Conservation (phyloP, 805 yeast genomes). For the Candida schatavii region DNA sequence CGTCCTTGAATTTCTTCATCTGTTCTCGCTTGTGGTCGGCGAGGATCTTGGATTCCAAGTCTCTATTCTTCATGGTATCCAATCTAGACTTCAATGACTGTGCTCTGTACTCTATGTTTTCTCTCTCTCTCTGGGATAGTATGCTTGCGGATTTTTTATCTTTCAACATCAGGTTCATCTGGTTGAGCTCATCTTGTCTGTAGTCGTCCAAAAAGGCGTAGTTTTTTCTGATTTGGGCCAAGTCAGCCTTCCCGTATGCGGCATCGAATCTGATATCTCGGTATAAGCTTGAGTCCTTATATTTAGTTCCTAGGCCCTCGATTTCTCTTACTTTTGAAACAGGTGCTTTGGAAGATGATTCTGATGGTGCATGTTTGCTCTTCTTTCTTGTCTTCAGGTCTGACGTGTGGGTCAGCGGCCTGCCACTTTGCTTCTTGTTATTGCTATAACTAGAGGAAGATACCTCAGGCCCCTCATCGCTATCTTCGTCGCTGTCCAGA, state of each 20-base stretch:
- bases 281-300: slow-evolving; percentile 44
- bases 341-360: slow-evolving; percentile 67
- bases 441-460: background rate
- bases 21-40: slow-evolving; percentile 55
- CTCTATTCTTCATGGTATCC: slow-evolving; percentile 69
- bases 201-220: slow-evolving; percentile 87
- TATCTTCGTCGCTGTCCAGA: slow-evolving; percentile 12
- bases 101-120: slow-evolving; percentile 51
- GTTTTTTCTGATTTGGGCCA: slow-evolving; percentile 62
- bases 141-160: slow-evolving; percentile 47
- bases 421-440: background rate
- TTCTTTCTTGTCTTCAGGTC: slow-evolving; percentile 34
- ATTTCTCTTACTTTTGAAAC: slow-evolving; percentile 71
- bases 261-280: slow-evolving; percentile 89
- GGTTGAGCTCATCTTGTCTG: slow-evolving; percentile 66
- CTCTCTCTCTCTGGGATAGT: slow-evolving; percentile 44
- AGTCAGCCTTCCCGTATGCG: slow-evolving; percentile 82
- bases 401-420: background rate
- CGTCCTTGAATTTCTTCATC: slow-evolving; percentile 42
- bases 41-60: slow-evolving; percentile 66
- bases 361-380: slow-evolving; percentile 86
- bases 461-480: slow-evolving; percentile 17
- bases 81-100: slow-evolving; percentile 67
- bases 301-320: slow-evolving; percentile 56
- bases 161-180: slow-evolving; percentile 54